Evolutionary conservation across 2,329 filamentous ascomycete genomes (phyloP), one percentile per base, ranked within the genome.

Genomic region (Colletotrichum sp.): DNA sequence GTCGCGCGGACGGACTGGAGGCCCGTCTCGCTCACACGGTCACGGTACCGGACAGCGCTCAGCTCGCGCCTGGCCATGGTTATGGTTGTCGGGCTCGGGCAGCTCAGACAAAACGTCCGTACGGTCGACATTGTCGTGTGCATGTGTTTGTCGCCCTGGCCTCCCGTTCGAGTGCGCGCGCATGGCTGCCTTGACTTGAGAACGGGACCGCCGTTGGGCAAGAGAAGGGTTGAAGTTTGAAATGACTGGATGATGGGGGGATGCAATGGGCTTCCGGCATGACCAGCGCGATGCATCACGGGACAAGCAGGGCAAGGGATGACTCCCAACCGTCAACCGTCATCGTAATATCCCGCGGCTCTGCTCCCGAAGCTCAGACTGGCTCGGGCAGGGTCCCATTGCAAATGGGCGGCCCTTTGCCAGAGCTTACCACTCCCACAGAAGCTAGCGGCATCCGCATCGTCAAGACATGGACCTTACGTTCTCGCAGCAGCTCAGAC

Each of bases 301-400:
- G 26, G 68, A 59, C 39, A 36, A 36, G n/a, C n/a, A 72, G 30
- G 34, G 63, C 71, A 36, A 55, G 28, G 63, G 39, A 39, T 44
- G 16, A 28, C 55, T 64, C 36, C 24, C 36, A 64, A 62, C 28
- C 59, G 59, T n/a, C 59, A 62, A 62, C 49, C n/a, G 71, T 30
- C 57, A 68, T 36, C 39, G 64, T 57, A 59, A 72, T 72, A 63
- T 72, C 34, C 74, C 59, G 71, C 74, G 70, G 74, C 74, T 76
- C 71, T 76, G 74, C 49, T 74, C 34, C 74, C 64, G 74, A 74
- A 73, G 70, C 73, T 76, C 63, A 72, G 73, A 76, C 73, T 36
- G 30, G 13, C 36, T 26, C 32, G 65, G 32, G 32, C n/a, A 10
- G 70, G 63, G 72, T 18, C 62, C 72, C 69, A 63, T 72, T 55